phyloP scores from a whole-genome alignment of 1,139 yeast species.

The Saccharomyces hybrid region DNA sequence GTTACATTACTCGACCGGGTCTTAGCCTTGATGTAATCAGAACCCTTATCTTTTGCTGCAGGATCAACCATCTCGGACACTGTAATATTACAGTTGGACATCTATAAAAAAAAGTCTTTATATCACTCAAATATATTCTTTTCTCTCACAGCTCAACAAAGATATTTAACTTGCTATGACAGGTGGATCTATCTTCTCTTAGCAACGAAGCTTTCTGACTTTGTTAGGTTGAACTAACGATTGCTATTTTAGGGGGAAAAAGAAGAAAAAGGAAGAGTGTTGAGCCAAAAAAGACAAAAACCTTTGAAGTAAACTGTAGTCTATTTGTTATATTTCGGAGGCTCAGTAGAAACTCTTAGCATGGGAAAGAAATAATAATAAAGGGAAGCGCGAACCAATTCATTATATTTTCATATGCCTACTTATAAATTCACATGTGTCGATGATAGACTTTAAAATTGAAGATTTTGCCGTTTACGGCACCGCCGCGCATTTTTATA shows the following conservation, averaged over 20 bases:
- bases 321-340: neutral
- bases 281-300: neutral
- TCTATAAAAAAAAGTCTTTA: neutral
- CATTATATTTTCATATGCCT: neutral
- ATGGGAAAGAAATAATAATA: neutral
- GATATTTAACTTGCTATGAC: neutral
- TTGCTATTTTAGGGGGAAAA: neutral
- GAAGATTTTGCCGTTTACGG: neutral
- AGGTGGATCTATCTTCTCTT: neutral
- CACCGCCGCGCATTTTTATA: neutral
- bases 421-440: neutral
- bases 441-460: neutral
- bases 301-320: neutral
- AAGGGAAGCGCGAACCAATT: neutral
- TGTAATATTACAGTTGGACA: neutral
- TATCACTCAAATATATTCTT: neutral
- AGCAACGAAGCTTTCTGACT: neutral
- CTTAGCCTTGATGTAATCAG: conserved; percentile 11
- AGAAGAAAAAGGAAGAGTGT: neutral
- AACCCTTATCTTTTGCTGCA: neutral
- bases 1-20: conserved; percentile 31
- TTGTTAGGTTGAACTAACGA: neutral
- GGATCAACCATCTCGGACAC: neutral
- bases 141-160: no score
- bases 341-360: neutral